These are phyloP conservation scores for Nelumbo lutea DNA, from an alignment of 164 flowering plant genomes.

Conservation along the genomic window DNA sequence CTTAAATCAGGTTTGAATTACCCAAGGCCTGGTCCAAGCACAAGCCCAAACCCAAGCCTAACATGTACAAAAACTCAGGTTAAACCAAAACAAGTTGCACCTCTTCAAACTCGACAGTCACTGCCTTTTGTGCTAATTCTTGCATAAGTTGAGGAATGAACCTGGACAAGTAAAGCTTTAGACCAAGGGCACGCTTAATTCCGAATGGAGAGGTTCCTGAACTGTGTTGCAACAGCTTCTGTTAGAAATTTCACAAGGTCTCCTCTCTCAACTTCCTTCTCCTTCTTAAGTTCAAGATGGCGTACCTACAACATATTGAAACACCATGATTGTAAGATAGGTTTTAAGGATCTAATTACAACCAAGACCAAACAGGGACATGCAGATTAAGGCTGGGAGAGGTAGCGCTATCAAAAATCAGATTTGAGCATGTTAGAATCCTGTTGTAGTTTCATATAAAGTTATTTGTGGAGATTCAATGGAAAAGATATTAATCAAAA, in stretches of 20 bases:
- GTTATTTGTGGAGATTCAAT: too few relatives aligned
- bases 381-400: neutral
- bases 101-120: too few relatives aligned
- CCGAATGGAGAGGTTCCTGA: constrained; percentile 72
- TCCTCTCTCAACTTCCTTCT: constrained; percentile 62
- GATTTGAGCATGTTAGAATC: too few relatives aligned
- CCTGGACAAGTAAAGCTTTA: constrained; percentile 4
- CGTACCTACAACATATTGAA: constrained; percentile 61
- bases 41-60: too few relatives aligned
- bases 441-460: too few relatives aligned
- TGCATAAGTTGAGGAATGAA: constrained; percentile 1
- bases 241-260: constrained; percentile 58
- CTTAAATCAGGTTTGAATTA: too few relatives aligned
- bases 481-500: too few relatives aligned
- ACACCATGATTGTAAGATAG: neutral
- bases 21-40: too few relatives aligned
- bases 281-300: constrained; percentile 86
- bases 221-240: constrained; percentile 63
- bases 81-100: too few relatives aligned
- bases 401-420: neutral
- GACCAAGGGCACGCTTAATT: constrained; percentile 20
- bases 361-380: neutral
- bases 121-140: too few relatives aligned
- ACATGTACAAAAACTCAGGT: too few relatives aligned
- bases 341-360: neutral